Base-by-base conservation (phyloP, 495 filamentous ascomycete genomes). In the Copromyces sp. region DNA sequence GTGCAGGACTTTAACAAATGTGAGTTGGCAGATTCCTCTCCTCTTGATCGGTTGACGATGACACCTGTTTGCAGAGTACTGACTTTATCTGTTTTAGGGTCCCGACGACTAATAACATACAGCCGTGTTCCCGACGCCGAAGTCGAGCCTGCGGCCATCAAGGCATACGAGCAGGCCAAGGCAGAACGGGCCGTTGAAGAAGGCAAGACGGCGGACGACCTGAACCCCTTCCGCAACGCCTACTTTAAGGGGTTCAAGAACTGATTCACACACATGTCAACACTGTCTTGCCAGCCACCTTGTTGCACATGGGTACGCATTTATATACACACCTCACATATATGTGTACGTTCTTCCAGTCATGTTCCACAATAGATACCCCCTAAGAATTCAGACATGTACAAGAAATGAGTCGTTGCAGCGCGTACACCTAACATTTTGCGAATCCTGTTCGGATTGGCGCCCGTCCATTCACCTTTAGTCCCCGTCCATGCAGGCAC, bases 1-100 rank as follows among this genome's bases (percentile, higher is more conserved):
- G 90, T 91, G 42, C 95, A 99, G 79, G 79, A 85, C 4, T 99
- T 99, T 74, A 92, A 91, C 75, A 94, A 92, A 80, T 99, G 94
- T 94, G 77, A 75, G 77, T 75, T 59, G 71, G 70, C 39, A 6
- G 61, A 6, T 11, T 16, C n/a, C 8, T 16, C 1, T 40, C 45
- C n/a, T 24, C n/a, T n/a, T 17, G 47, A 0, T 17, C 14, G 9
- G 9, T 20, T n/a, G 6, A 3, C 9, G 6, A 24, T 12, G 14
- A 45, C 29, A 8, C 29, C 16, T 35, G 24, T 45, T 38, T 16
- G 40, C 39, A 3, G 41, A 6, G 11, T 16, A 40, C 9, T 69
- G 17, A 47, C n/a, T 4, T 39, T 39, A 12, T 39, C 11, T 75
- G 9, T 74, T 17, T n/a, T 69, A 94, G 91, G 94, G 95, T 93